Evolutionary conservation across 202 grass and related monocot species (phyloP).

Genomic region (Thinopyrum obtusiflorum): DNA sequence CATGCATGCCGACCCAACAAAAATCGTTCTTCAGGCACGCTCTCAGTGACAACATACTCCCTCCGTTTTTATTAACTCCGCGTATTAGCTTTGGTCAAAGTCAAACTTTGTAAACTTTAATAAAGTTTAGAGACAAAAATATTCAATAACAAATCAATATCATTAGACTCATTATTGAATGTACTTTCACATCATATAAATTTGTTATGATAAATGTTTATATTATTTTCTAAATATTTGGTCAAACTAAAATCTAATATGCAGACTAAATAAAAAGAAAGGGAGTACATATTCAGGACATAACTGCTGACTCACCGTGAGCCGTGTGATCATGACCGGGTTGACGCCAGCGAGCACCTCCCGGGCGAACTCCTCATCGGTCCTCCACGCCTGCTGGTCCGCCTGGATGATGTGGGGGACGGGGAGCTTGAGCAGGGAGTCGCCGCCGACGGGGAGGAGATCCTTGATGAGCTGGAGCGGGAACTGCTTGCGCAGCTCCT

Average conservation of each 20-base stretch:
- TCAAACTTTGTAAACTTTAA: no score
- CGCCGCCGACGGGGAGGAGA: conserved; percentile 50
- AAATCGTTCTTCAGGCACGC: neutral
- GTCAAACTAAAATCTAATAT: no score
- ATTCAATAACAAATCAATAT: no score
- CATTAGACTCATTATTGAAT: no score
- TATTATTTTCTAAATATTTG: no score
- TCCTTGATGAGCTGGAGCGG: conserved; percentile 80
- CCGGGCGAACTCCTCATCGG: conserved; percentile 77
- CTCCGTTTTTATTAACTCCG: no score
- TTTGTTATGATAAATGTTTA: no score
- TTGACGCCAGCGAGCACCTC: conserved; percentile 88
- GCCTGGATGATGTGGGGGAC: conserved; percentile 59
- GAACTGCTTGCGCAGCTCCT: conserved; percentile 51
- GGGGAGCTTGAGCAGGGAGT: conserved; percentile 57
- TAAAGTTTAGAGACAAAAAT: no score
- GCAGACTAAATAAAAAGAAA: no score
- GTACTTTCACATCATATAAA: no score
- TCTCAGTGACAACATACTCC: neutral
- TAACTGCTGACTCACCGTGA: conserved; percentile 27
- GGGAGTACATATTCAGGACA: no score
- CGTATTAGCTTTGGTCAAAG: no score
- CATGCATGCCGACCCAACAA: neutral
- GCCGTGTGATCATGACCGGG: conserved; percentile 57
- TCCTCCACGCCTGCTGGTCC: conserved; percentile 61